Base-by-base conservation (phyloP, 2,329 filamentous ascomycete species). In the Ciborinia camelliae region DNA sequence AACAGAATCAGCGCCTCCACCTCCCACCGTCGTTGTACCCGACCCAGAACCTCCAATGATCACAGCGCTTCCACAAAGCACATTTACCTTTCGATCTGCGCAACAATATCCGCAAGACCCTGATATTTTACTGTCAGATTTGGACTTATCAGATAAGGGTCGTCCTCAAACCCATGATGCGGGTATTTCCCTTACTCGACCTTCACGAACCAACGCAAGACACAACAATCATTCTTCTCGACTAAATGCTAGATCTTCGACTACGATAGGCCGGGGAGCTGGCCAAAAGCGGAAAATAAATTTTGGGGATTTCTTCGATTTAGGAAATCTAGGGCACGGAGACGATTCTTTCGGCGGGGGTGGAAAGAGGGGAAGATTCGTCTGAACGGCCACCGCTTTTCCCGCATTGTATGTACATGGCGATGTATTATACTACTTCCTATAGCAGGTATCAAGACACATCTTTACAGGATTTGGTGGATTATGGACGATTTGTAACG, bases 241-340 rank as follows among this genome's bases (percentile, higher is more conserved):
- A 59, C 30, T 67, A 35, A 67, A 52, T 47, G 55, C 70, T 9
- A 71, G 72, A 65, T 62, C 67, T 37, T 47, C 67, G 28, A 68
- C 47, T 9, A 66, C 70, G 4, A 70, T 90, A 10, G 86, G 86
- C 5, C 82, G 83, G 65, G 86, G 85, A 8, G 85, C 88, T 10
- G 90, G 90, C 1, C 82, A 86, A 70, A 94, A 94, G 76, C 83
- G 90, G 50, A 85, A 89, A 71, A 82, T 91, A 70, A 89, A 90
- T 71, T 84, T 90, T 71, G 85, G 86, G 30, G 90, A 93, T 72
- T 87, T 92, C 62, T 92, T 92, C 73, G 89, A 91, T 72, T 79
- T 90, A 9, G 85, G 86, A 62, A 86, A 85, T 68, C 75, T 90
- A 59, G 82, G 82, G 39, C 81, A 84, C 66, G 84, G 84, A 51